Base-by-base conservation (phyloP, 495 filamentous ascomycete species). In the Annulohypoxylon bovei region DNA sequence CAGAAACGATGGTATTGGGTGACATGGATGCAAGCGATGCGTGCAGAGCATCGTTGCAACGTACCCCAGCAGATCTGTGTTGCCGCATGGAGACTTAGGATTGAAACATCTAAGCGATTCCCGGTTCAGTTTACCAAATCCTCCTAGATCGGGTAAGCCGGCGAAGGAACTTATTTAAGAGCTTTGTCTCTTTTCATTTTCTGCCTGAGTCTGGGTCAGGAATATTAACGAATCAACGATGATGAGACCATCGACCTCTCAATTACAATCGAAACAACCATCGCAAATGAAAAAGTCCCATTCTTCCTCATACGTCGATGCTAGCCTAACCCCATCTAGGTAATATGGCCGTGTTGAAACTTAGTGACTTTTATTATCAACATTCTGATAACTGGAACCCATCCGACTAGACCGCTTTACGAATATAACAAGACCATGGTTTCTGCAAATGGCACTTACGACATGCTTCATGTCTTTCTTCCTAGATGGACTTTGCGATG, bases 291-390 rank as follows among this genome's bases (percentile, higher is more conserved):
- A 53, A 69, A 69, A 69, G 66, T 69, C 66, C 66, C 66, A 1
- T 20, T 63, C 59, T 69, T 69, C 66, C 66, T 27, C 53, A 69
- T 63, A 64, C 59, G 59, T 63, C 59, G 23, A 44, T 49, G 23
- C 28, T 23, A 18, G 35, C 44, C 54, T 64, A 58, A 53, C 66
- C 53, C 40, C 9, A 59, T 53, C 35, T 30, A 59, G 46, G 25
- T 20, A 63, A 12, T 52, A 33, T 37, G 18, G 23, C 50, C 40
- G 14, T 40, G 49, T 46, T 27, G 50, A 55, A 67, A 39, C 56
- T 28, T 37, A 30, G 28, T 28, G 11, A 46, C 47, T 67, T 67
- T 39, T 16, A 53, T 22, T 53, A 33, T 54, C n/a, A 16, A 5
- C 18, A 46, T 16, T 8, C 6, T 42, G 3, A 35, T 63, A 33